phyloP scores from a whole-genome alignment of 352 stramenopile genomes.

The Pythium phragmitis region DNA sequence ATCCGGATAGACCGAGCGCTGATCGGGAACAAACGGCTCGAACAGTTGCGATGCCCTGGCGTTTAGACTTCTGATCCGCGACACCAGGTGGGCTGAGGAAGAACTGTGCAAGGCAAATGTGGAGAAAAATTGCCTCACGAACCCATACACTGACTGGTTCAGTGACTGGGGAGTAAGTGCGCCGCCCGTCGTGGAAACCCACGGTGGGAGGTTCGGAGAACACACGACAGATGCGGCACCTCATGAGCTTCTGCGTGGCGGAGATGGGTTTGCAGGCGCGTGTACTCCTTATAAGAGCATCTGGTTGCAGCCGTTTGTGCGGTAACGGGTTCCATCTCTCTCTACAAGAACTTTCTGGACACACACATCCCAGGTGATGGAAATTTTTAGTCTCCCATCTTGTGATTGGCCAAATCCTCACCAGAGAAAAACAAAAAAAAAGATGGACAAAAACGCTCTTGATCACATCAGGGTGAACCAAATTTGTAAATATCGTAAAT shows the following conservation, averaged over 20 bases:
- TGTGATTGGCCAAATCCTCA: conserved; percentile 3
- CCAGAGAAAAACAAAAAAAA: conserved; percentile 5
- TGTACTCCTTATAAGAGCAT: background rate
- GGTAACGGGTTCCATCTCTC: background rate
- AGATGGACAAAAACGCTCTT: too few species aligned
- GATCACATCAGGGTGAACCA: background rate
- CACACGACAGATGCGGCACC: background rate
- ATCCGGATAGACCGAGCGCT: background rate
- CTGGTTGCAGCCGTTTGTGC: background rate
- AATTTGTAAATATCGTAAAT: too few species aligned
- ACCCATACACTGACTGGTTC: background rate
- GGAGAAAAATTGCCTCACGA: background rate
- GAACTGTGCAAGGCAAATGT: background rate
- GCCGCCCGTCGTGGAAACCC: too few species aligned
- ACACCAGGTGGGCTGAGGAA: background rate
- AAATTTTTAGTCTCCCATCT: conserved; percentile 6
- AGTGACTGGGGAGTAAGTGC: background rate
- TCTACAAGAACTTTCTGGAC: conserved; percentile 5
- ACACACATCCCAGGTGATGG: background rate
- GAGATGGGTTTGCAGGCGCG: background rate
- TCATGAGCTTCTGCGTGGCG: background rate
- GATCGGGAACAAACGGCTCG: background rate
- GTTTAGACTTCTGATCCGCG: background rate
- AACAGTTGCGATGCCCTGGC: background rate
- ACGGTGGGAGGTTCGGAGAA: background rate